These are phyloP conservation scores for Thalassiosira hispida DNA, from an alignment of 352 stramenopile genomes.

Conservation along the genomic window DNA sequence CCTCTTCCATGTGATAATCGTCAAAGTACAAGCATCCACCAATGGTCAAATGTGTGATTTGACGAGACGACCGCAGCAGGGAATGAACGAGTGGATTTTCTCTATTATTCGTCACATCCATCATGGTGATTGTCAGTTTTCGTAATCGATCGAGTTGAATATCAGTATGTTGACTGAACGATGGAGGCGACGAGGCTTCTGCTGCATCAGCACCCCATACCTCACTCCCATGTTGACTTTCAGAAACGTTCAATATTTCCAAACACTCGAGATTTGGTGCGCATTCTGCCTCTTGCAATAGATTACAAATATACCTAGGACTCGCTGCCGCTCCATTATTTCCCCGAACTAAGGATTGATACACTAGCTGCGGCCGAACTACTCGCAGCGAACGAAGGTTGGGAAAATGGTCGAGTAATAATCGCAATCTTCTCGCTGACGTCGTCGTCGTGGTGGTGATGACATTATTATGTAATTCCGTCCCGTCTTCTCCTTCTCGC, in stretches of 20 bases:
- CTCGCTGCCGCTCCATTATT: not conserved
- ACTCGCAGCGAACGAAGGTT: slow-evolving; percentile 1
- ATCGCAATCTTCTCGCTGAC: not conserved
- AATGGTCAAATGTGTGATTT: not conserved
- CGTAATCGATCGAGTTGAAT: not conserved
- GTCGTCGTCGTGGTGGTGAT: not conserved
- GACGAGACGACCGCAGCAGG: not conserved
- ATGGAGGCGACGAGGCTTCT: slow-evolving; percentile 1
- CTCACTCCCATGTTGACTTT: not conserved
- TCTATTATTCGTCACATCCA: not conserved
- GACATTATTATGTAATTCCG: slow-evolving; percentile 1
- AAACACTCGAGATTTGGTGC: not conserved
- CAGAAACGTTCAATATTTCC: not conserved
- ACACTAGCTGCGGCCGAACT: too few species aligned
- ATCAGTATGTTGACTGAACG: not conserved
- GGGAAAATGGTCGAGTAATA: not conserved
- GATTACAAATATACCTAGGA: not conserved
- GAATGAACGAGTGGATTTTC: slow-evolving; percentile 11
- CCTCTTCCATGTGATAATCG: not conserved
- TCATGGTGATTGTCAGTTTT: not conserved
- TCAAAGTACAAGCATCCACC: not conserved
- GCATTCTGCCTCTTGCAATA: not conserved
- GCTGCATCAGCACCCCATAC: not conserved
- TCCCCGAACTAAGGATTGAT: slow-evolving; percentile 3
- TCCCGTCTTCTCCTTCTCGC: not conserved